Percentiles rank a stretch among this genome's conserved stretches.
Conservation (phyloP, 2,329 filamentous ascomycete species). For the Tolypocladium endophyticum region DNA sequence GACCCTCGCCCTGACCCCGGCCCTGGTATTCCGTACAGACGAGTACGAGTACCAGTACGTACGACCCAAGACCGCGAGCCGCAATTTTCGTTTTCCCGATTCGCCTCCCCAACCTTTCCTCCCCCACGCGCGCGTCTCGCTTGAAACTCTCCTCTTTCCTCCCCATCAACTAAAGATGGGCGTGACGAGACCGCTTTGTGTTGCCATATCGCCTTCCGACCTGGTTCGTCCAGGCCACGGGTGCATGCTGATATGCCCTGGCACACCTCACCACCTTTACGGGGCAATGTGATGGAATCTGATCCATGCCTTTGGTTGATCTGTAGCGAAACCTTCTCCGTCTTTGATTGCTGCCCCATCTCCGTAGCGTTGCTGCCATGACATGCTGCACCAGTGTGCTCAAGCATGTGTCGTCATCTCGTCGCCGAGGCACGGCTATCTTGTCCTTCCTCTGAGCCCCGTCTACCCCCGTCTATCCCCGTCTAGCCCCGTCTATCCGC, state of each 20-base stretch:
- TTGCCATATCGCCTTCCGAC: conserved; percentile 44
- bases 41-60: too few species aligned
- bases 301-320: conserved; percentile 42
- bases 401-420: neutral
- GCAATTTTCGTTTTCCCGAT: neutral
- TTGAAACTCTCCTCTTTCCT: conserved; percentile 15
- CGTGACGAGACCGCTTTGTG: conserved; percentile 59
- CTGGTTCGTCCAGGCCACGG: conserved; percentile 22
- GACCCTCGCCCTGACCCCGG: too few species aligned
- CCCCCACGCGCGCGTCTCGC: conserved; percentile 1
- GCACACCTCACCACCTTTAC: conserved; percentile 53
- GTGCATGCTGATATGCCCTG: conserved; percentile 56
- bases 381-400: neutral
- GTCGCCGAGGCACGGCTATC: neutral
- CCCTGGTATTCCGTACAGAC: too few species aligned
- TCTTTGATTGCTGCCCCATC: conserved; percentile 7
- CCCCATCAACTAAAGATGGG: conserved; percentile 67
- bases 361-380: neutral
- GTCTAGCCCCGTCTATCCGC: neutral
- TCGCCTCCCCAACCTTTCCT: conserved; percentile 3
- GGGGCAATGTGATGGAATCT: conserved; percentile 55
- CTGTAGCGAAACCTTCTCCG: conserved; percentile 10
- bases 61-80: neutral
- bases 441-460: neutral
- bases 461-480: neutral